phyloP scores from a whole-genome alignment of 768 basidiomycete genomes.

The Austroboletus festivus region DNA sequence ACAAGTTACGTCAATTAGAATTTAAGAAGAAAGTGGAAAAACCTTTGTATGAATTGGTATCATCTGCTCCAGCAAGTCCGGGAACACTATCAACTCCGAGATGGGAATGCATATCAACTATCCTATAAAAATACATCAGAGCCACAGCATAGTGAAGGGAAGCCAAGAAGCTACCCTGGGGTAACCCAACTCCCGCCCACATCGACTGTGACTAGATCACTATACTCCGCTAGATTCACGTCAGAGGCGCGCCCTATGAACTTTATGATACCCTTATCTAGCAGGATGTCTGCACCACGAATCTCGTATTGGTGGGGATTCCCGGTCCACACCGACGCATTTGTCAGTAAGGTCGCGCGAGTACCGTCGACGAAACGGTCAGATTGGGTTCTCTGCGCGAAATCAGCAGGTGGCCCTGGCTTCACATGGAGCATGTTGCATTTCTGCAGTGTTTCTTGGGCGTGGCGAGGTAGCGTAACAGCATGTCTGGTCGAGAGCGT shows the following conservation, averaged over 20 bases:
- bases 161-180: slow-evolving; percentile 48
- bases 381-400: slow-evolving; percentile 33
- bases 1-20: neutral
- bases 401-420: slow-evolving; percentile 38
- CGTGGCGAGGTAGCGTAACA: slow-evolving; percentile 28
- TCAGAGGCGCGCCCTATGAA: slow-evolving; percentile 41
- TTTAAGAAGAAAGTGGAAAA: neutral
- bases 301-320: slow-evolving; percentile 35
- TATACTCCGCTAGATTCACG: slow-evolving; percentile 29
- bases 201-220: slow-evolving; percentile 54
- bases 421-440: slow-evolving; percentile 34
- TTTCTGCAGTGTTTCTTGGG: slow-evolving; percentile 29
- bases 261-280: slow-evolving; percentile 39
- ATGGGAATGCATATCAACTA: slow-evolving; percentile 77
- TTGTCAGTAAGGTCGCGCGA: slow-evolving; percentile 37
- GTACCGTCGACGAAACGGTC: slow-evolving; percentile 40
- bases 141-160: slow-evolving; percentile 30
- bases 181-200: slow-evolving; percentile 68
- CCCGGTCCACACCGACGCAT: slow-evolving; percentile 56
- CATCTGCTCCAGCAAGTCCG: slow-evolving; percentile 43
- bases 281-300: slow-evolving; percentile 36
- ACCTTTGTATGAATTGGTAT: slow-evolving; percentile 62
- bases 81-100: slow-evolving; percentile 72
- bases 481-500: slow-evolving; percentile 4
- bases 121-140: slow-evolving; percentile 33